These are phyloP conservation scores for Backusella westeae DNA, from an alignment of 192 early-diverging fungal genomes.

Conservation along the genomic window DNA sequence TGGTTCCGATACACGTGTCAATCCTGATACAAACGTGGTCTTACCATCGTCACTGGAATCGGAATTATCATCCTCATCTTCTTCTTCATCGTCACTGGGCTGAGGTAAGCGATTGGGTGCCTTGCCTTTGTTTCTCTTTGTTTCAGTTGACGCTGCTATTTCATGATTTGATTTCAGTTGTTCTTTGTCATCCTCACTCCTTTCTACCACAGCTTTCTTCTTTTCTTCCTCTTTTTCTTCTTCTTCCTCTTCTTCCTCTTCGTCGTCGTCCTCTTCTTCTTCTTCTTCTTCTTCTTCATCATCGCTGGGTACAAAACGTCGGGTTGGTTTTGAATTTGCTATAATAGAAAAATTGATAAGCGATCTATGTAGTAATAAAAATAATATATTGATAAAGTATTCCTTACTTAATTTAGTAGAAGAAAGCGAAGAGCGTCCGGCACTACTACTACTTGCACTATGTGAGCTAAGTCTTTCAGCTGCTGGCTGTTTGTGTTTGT, in stretches of 20 bases:
- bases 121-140: slow-evolving; percentile 13
- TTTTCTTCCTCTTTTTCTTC: not conserved
- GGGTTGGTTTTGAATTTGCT: slow-evolving; percentile 11
- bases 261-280: slow-evolving; percentile 8
- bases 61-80: slow-evolving; percentile 23
- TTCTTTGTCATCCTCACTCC: not conserved
- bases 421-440: not conserved
- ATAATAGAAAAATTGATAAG: not conserved
- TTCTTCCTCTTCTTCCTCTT: slow-evolving; percentile 12
- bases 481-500: not conserved
- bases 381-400: not conserved
- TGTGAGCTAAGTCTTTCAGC: not conserved
- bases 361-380: not conserved
- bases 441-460: not conserved
- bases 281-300: slow-evolving; percentile 29
- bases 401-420: slow-evolving; percentile 7
- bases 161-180: not conserved
- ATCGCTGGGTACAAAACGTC: slow-evolving; percentile 19
- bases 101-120: not conserved
- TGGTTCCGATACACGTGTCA: not conserved
- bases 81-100: slow-evolving; percentile 23
- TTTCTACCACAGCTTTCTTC: not conserved
- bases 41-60: slow-evolving; percentile 10
- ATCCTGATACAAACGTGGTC: not conserved
- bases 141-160: not conserved